Evolutionary conservation across 2,329 filamentous ascomycete genomes (phyloP), one percentile per base, ranked within the genome.

Genomic region (Chaetomium strumarium): DNA sequence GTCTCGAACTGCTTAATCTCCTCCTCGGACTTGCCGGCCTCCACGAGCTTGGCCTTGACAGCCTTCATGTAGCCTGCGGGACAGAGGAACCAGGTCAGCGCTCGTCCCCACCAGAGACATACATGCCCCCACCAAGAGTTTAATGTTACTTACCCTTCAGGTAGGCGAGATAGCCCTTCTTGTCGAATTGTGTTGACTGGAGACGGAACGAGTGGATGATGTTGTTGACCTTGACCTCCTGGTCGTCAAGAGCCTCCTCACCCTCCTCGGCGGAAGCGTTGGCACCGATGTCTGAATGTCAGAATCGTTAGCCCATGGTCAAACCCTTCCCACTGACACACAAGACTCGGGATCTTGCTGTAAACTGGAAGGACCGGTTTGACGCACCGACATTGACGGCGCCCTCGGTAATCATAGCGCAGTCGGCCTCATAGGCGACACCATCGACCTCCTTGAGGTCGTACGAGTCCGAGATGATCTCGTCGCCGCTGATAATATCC

Each of bases 381-480:
- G 34, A 80, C 84, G 62, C 71, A 90, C 87, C 78, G 68, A 95
- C 83, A 61, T 80, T 72, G 68, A 92, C 83, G 60, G 72, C 81
- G 60, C 84, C 90, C 72, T 91, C 78, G 55, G 81, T 83, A 75
- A 96, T 90, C 84, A 92, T 95, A 70, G 80, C 78, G 76, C 91
- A 96, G 76, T 99, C 86, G 69, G 85, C 86, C 79, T 97, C 92
- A 77, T 88, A 97, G 66, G 87, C 84, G 63, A 88, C 77, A 63
- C 82, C 84, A 71, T 91, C 88, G 59, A 92, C 70, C 71, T 86
- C 78, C 77, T 88, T 90, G 69, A 95, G 73, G 64, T 90, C 79
- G 78, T 86, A 96, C 64, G 88, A 93, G 77, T 97, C 92, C 68
- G 93, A 95, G 84, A 97, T 85, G 72, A 99, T 81, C 86, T 99